A percentile compares a stretch with the other conserved stretches of the same genome.
Evolutionary conservation across 306 rosid genomes (phyloP).

Genomic region (Rubus parviflorus): DNA sequence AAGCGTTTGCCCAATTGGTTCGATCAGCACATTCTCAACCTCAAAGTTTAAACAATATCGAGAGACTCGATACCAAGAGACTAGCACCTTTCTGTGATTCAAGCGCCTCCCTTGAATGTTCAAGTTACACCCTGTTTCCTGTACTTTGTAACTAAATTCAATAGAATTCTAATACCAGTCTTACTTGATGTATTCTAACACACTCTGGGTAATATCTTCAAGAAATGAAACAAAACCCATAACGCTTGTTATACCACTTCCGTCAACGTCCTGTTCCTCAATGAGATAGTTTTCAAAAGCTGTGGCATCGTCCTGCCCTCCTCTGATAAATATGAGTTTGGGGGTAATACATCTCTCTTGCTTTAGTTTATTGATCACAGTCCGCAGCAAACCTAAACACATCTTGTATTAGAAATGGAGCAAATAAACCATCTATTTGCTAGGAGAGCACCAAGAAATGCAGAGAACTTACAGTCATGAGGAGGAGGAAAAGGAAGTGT

Average conservation of each 20-base stretch:
- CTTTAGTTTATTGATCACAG: conserved; percentile 71
- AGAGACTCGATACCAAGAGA: background rate
- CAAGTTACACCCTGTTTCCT: conserved; percentile 11
- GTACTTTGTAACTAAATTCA: conserved; percentile 25
- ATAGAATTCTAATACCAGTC: conserved; percentile 17
- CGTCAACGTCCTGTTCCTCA: conserved; percentile 93
- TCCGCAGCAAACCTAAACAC: conserved; percentile 72
- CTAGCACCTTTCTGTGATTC: conserved; percentile 5
- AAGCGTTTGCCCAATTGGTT: background rate
- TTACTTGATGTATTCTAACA: conserved; percentile 71
- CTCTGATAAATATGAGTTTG: conserved; percentile 76
- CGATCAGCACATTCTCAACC: background rate
- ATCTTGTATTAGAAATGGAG: conserved; percentile 29
- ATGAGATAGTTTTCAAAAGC: conserved; percentile 84
- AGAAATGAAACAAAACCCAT: conserved; percentile 83
- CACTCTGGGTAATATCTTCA: conserved; percentile 70
- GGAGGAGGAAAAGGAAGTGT: conserved; percentile 92
- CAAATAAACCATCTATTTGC: conserved; percentile 3
- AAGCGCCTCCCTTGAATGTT: conserved; percentile 25
- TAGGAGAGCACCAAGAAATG: conserved; percentile 15
- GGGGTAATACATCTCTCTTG: conserved; percentile 94
- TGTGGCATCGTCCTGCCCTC: conserved; percentile 90
- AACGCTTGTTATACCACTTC: conserved; percentile 81
- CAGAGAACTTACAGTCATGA: conserved; percentile 73
- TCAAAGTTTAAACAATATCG: background rate